Base-by-base conservation (phyloP, 2,329 filamentous ascomycete genomes). In the Aspergillus sp. region DNA sequence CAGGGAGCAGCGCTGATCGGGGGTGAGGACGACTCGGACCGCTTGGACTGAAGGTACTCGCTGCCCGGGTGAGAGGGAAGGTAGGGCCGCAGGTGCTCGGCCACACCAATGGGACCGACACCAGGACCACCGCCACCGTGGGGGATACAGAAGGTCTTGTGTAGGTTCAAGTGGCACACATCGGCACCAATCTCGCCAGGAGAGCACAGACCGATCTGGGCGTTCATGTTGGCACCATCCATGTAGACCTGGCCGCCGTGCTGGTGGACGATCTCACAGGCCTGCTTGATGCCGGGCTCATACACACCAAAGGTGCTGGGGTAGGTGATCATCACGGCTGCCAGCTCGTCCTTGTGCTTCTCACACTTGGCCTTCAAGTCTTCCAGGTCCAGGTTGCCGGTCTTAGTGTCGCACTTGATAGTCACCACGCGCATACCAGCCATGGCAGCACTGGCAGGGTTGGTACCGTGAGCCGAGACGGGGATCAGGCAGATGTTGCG, bases 121-220 rank as follows among this genome's bases (percentile, higher is more conserved):
- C 94, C 94, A 9, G 94, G 94, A 15, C 94, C 94, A 66, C 94
- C 94, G 65, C 94, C 94, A 58, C 94, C 94, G 78, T 98, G 94
- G 50, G 94, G 94, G 71, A 98, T 98, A 76, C 94, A 98, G 83
- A 98, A 98, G 3, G 94, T 98, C 85, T 98, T 98, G 86, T 98
- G 94, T 45, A 98, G 85, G 79, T 98, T 98, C 62, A 98, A 83
- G 81, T 97, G 94, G 84, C 94, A 98, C 41, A 97, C 93, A 74
- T 98, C 94, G 30, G 94, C 94, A 19, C 94, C 94, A 67, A 98
- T 96, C 76, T 96, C 92, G 41, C 94, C 94, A 1, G 94, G 94
- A 0, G 92, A 96, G 81, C 92, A 97, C 10, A 98, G 85, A 12
- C 94, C 94, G 65, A 98, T 97, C 78, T 98, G 94, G 17, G 94